A percentile compares a stretch with the other conserved stretches of the same genome.
phyloP scores from a whole-genome alignment of 129 eudicot genomes.

The Sambucus nigra region DNA sequence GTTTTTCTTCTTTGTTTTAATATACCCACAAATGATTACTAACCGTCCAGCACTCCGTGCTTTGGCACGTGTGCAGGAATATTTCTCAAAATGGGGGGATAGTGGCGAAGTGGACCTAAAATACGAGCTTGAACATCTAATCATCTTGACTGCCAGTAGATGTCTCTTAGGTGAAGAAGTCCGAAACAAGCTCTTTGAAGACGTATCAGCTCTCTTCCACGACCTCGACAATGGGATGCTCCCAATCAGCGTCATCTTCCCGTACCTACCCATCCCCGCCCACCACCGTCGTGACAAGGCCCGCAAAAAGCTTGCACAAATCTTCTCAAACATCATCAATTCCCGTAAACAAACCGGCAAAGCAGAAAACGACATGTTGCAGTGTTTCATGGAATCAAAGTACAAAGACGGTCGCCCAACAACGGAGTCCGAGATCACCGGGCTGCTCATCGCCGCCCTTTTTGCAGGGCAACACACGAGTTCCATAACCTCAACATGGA shows the following conservation, averaged over 20 bases:
- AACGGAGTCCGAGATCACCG: constrained; percentile 72
- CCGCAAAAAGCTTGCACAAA: constrained; percentile 61
- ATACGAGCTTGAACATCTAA: constrained; percentile 71
- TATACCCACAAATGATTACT: too few relatives aligned
- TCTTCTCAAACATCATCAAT: constrained; percentile 55
- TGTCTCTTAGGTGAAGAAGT: constrained; percentile 88
- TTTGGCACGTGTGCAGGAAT: too few relatives aligned
- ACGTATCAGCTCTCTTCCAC: constrained; percentile 88
- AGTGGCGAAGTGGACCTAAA: constrained; percentile 92
- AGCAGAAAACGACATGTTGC: constrained; percentile 65
- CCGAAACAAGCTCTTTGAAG: constrained; percentile 84
- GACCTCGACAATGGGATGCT: constrained; percentile 94
- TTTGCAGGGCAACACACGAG: constrained; percentile 97
- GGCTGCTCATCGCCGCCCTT: constrained; percentile 85
- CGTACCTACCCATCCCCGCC: constrained; percentile 91
- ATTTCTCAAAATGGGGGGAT: constrained; percentile 94
- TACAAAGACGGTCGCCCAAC: constrained; percentile 90
- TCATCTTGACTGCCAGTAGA: constrained; percentile 89
- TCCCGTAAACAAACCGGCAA: constrained; percentile 70
- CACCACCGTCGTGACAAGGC: constrained; percentile 88
- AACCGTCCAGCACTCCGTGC: too few relatives aligned
- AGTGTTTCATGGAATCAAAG: constrained; percentile 88
- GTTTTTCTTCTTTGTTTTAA: not conserved
- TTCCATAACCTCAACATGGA: constrained; percentile 92
- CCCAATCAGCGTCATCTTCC: constrained; percentile 91